A percentile compares a stretch with the other conserved stretches of the same genome.
Evolutionary conservation across 495 filamentous ascomycete species (phyloP).

Genomic region (Articulospora tetracladia): DNA sequence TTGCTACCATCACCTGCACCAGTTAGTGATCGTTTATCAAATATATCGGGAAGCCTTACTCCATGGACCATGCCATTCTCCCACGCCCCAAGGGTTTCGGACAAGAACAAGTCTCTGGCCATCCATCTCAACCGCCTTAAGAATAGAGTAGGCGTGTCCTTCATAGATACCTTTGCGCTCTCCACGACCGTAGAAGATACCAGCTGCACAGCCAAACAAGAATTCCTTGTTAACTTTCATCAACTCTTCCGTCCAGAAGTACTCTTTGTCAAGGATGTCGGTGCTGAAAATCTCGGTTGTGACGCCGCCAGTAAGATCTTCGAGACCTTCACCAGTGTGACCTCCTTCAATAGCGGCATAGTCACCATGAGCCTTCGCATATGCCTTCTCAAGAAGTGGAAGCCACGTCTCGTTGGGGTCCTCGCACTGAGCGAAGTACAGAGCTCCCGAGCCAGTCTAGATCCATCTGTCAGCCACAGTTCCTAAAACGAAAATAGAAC

Average conservation of each 20-base stretch:
- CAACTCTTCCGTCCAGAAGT: conserved; percentile 82
- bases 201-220: conserved; percentile 70
- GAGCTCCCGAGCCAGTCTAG: conserved; percentile 65
- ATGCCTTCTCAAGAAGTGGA: conserved; percentile 79
- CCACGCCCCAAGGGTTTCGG: conserved; percentile 84
- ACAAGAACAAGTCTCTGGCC: conserved; percentile 72
- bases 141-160: conserved; percentile 82
- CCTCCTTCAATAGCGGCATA: conserved; percentile 22
- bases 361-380: conserved; percentile 81
- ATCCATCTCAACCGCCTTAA: conserved; percentile 72
- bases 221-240: conserved; percentile 81
- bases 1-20: conserved; percentile 65
- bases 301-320: conserved; percentile 87
- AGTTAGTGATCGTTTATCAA: not conserved
- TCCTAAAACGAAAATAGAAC: not conserved
- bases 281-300: conserved; percentile 72
- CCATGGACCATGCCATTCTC: conserved; percentile 83
- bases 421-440: conserved; percentile 83
- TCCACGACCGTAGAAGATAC: conserved; percentile 15
- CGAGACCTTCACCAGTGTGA: conserved; percentile 65
- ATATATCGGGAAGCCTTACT: conserved; percentile 30
- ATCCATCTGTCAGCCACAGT: conserved; percentile 11
- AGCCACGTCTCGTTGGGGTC: conserved; percentile 89
- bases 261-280: conserved; percentile 79
- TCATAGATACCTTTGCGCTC: conserved; percentile 69